phyloP scores from a whole-genome alignment of 768 basidiomycete genomes.

The Lentinula sp. region DNA sequence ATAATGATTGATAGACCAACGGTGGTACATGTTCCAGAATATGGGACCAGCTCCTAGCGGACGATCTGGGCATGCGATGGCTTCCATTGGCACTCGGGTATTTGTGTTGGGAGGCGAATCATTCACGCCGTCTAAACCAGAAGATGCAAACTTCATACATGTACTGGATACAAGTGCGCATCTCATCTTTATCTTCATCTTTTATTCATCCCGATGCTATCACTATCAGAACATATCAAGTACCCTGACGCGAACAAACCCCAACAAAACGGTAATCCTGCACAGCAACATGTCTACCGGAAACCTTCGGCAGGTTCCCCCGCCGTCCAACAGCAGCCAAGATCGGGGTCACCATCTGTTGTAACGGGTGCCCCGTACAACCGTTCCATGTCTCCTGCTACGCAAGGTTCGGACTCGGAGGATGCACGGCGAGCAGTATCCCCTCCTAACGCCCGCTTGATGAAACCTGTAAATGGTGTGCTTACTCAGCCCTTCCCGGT shows the following conservation, averaged over 20 bases:
- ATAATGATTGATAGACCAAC: slow-evolving; percentile 59
- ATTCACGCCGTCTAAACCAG: slow-evolving; percentile 61
- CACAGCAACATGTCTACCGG: slow-evolving; percentile 32
- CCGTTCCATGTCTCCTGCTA: slow-evolving; percentile 68
- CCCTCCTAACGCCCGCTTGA: slow-evolving; percentile 43
- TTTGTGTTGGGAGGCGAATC: slow-evolving; percentile 96
- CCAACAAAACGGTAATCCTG: slow-evolving; percentile 1
- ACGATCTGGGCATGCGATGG: slow-evolving; percentile 98
- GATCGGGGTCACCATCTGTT: slow-evolving; percentile 14
- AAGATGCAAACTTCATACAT: slow-evolving; percentile 81
- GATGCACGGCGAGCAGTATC: slow-evolving; percentile 65
- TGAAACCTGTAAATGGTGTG: slow-evolving; percentile 40
- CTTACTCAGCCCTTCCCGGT: slow-evolving; percentile 26
- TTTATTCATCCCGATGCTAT: slow-evolving; percentile 8
- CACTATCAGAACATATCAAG: slow-evolving; percentile 78
- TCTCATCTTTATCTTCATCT: slow-evolving; percentile 11
- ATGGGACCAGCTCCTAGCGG: slow-evolving; percentile 96
- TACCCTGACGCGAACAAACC: slow-evolving; percentile 67
- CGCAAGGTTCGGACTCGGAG: slow-evolving; percentile 39
- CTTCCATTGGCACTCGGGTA: slow-evolving; percentile 80
- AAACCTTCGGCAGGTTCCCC: slow-evolving; percentile 44
- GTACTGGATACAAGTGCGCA: slow-evolving; percentile 88
- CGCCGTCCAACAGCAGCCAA: slow-evolving; percentile 20
- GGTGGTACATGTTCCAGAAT: slow-evolving; percentile 99
- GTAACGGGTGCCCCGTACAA: slow-evolving; percentile 20